phyloP scores from a whole-genome alignment of 257 asterid species.

The Primulina tabacum region DNA sequence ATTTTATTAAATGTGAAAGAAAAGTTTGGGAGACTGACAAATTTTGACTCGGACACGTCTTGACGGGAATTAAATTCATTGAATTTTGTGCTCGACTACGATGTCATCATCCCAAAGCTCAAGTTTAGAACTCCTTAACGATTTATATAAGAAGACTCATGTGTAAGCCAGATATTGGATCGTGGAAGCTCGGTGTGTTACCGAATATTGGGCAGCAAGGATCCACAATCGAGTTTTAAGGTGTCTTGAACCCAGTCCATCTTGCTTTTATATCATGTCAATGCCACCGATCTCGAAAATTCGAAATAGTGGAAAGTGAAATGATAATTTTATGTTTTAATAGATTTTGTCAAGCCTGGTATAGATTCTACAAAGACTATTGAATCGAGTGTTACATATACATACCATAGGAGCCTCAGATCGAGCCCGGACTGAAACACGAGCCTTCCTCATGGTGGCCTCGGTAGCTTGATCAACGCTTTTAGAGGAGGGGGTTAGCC shows the following conservation, averaged over 20 bases:
- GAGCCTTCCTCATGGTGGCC: conserved; percentile 95
- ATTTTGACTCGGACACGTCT: neutral
- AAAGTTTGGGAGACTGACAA: neutral
- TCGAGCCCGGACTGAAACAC: conserved; percentile 92
- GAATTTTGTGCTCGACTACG: no score
- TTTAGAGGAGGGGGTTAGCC: conserved; percentile 36
- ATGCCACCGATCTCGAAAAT: neutral
- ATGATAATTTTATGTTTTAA: neutral
- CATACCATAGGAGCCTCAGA: conserved; percentile 89
- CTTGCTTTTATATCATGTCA: no score
- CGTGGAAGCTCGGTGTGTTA: no score
- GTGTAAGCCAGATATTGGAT: no score
- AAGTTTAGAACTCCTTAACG: no score
- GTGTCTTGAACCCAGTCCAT: no score
- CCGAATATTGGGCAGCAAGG: no score
- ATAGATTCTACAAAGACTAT: neutral
- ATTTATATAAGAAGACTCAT: no score
- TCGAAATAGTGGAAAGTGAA: neutral
- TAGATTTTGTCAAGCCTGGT: neutral
- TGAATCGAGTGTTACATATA: neutral
- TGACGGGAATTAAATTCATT: no score
- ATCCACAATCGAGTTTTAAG: no score
- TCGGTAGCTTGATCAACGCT: conserved; percentile 73
- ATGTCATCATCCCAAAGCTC: neutral
- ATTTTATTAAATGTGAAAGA: no score